Conservation (phyloP, 163 green algal genomes). For the Scenedesmus sp. region DNA sequence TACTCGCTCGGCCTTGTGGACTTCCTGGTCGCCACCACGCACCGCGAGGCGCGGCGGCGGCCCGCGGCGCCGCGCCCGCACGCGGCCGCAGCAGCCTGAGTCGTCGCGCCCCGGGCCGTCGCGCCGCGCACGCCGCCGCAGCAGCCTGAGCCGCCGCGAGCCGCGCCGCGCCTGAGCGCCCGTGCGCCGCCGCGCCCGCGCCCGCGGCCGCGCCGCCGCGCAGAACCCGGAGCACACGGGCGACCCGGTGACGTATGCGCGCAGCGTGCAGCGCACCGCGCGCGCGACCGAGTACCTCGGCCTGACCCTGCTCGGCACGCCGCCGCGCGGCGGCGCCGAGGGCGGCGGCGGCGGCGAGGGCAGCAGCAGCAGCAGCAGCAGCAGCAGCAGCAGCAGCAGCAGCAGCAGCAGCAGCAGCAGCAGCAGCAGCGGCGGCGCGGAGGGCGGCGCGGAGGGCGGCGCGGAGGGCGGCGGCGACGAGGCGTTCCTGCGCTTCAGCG, state of each 20-base stretch:
- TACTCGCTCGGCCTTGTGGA: constrained; percentile 32
- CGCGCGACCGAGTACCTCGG: not conserved
- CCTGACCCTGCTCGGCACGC: not conserved
- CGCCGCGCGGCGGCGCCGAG: not conserved
- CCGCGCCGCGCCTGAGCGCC: not conserved
- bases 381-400: not conserved
- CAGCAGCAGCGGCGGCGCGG: not conserved
- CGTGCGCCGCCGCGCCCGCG: not conserved
- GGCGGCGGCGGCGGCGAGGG: constrained; percentile 8
- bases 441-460: not conserved
- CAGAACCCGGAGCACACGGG: constrained; percentile 40
- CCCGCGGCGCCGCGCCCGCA: too few species aligned
- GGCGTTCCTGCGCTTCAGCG: constrained; percentile 9
- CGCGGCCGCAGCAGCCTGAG: too few species aligned
- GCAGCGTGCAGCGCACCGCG: not conserved
- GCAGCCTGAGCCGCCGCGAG: not conserved
- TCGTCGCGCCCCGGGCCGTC: too few species aligned
- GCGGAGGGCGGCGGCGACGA: not conserved
- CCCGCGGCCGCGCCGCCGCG: not conserved
- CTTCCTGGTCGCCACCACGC: constrained; percentile 46
- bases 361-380: constrained; percentile 3
- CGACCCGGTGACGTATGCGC: constrained; percentile 14
- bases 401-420: not conserved
- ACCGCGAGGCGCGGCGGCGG: constrained; percentile 12
- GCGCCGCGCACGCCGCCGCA: not conserved